These are phyloP conservation scores for Marchantia polymorpha DNA, from an alignment of 225 moss, liverwort and hornwort genomes.

Conservation along the genomic window DNA sequence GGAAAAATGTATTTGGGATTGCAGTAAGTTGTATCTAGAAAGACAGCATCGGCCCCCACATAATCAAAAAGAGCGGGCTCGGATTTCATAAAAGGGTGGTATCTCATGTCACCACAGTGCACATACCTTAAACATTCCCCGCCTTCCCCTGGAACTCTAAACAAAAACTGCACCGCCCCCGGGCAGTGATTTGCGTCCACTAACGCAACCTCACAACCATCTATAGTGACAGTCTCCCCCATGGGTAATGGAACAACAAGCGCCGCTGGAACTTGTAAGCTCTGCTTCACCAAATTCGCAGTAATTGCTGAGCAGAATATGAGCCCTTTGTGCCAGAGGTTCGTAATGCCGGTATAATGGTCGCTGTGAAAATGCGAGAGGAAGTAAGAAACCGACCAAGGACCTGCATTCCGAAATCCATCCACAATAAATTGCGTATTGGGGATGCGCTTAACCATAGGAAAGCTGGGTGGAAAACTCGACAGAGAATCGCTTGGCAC, in stretches of 20 bases:
- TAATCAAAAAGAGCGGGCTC: slow-evolving; percentile 57
- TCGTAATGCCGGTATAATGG: slow-evolving; percentile 70
- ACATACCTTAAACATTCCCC: slow-evolving; percentile 50
- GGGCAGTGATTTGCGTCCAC: slow-evolving; percentile 89
- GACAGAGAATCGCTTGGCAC: slow-evolving; percentile 16
- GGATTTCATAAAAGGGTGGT: slow-evolving; percentile 57
- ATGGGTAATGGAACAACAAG: slow-evolving; percentile 61
- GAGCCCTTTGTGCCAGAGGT: slow-evolving; percentile 64
- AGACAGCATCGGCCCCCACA: slow-evolving; percentile 71
- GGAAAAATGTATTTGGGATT: slow-evolving; percentile 79
- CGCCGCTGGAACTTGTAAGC: slow-evolving; percentile 49
- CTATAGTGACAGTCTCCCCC: slow-evolving; percentile 38
- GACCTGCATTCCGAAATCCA: slow-evolving; percentile 66
- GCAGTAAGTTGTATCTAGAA: slow-evolving; percentile 79
- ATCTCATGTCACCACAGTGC: slow-evolving; percentile 82
- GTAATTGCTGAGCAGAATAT: slow-evolving; percentile 80
- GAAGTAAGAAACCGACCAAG: slow-evolving; percentile 70
- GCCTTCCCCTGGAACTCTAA: slow-evolving; percentile 47
- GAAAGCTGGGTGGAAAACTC: slow-evolving; percentile 63
- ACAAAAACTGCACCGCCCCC: slow-evolving; percentile 79
- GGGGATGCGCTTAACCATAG: slow-evolving; percentile 66
- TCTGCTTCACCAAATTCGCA: slow-evolving; percentile 53
- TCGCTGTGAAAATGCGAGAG: slow-evolving; percentile 87
- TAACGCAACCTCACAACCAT: slow-evolving; percentile 64
- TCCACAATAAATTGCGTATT: slow-evolving; percentile 71